Conservation (phyloP, 73 alveolate genomes). For the Blepharisma japonicum region DNA sequence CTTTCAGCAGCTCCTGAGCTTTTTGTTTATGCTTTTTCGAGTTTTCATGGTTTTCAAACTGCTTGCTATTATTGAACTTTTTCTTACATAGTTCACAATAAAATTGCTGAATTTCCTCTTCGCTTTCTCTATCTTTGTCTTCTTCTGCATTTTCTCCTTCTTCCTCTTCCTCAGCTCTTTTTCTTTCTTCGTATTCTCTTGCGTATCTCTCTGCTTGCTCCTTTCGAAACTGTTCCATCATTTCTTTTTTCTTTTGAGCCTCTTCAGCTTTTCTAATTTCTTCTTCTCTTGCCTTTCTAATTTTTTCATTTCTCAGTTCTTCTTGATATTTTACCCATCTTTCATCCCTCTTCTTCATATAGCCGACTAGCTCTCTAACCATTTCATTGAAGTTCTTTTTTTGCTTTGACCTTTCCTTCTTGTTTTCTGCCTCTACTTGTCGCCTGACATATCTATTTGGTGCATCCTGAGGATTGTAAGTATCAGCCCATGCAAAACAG, state of each 20-base stretch:
- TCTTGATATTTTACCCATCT: conserved; percentile 53
- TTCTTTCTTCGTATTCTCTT: conserved; percentile 48
- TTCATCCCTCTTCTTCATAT: conserved; percentile 64
- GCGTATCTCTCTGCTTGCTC: conserved; percentile 50
- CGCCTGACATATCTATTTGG: conserved; percentile 75
- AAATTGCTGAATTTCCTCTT: conserved; percentile 44
- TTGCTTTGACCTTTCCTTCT: conserved; percentile 74
- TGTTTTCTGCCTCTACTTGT: conserved; percentile 67
- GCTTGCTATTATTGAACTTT: conserved; percentile 71
- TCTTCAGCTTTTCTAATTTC: conserved; percentile 14
- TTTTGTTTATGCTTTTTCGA: conserved; percentile 77
- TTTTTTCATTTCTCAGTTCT: conserved; percentile 1
- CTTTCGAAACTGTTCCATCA: conserved; percentile 34
- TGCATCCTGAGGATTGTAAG: conserved; percentile 75
- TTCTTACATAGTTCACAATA: conserved; percentile 76
- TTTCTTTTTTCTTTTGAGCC: conserved; percentile 46
- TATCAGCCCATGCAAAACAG: conserved; percentile 74
- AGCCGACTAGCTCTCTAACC: conserved; percentile 63
- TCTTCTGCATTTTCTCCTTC: conserved; percentile 23
- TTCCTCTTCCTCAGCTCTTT: conserved; percentile 33
- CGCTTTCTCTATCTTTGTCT: conserved; percentile 33
- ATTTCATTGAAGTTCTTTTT: conserved; percentile 64
- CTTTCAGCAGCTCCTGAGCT: conserved; percentile 36
- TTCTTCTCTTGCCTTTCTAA: conserved; percentile 35
- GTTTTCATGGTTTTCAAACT: conserved; percentile 65